These are phyloP conservation scores for Rutstroemia sp. DNA, from an alignment of 2,329 filamentous ascomycete genomes.

Conservation along the genomic window DNA sequence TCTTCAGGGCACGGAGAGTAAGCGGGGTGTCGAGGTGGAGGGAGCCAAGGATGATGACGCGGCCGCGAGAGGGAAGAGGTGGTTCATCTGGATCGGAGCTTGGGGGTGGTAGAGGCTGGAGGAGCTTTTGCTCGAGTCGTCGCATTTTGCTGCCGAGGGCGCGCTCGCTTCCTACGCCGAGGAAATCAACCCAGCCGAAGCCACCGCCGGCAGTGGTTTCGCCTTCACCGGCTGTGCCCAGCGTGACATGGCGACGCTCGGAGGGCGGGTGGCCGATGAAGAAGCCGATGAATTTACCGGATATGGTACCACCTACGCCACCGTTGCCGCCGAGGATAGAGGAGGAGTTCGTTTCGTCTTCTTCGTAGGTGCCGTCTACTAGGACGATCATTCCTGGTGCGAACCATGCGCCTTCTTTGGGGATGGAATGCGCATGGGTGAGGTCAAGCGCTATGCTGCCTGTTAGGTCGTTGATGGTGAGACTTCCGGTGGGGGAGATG, in stretches of 20 bases:
- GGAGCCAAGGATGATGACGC: slow-evolving; percentile 74
- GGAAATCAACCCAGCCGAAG: slow-evolving; percentile 96
- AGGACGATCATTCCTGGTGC: slow-evolving; percentile 93
- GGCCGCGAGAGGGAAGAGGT: slow-evolving; percentile 35
- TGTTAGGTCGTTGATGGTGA: slow-evolving; percentile 79
- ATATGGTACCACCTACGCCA: slow-evolving; percentile 82
- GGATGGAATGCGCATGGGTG: slow-evolving; percentile 71
- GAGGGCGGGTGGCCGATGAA: slow-evolving; percentile 88
- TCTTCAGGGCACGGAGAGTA: slow-evolving; percentile 73
- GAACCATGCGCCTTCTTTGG: slow-evolving; percentile 85
- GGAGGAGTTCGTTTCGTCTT: slow-evolving; percentile 68
- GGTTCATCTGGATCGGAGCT: slow-evolving; percentile 13
- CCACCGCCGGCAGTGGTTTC: slow-evolving; percentile 62
- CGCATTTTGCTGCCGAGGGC: slow-evolving; percentile 79
- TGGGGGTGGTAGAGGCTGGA: slow-evolving; percentile 33
- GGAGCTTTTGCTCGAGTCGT: slow-evolving; percentile 62
- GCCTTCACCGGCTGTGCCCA: slow-evolving; percentile 58
- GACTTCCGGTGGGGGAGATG: slow-evolving; percentile 69
- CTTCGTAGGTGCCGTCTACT: slow-evolving; percentile 92
- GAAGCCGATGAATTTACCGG: slow-evolving; percentile 85
- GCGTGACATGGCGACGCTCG: slow-evolving; percentile 71
- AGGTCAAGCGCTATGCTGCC: slow-evolving; percentile 84
- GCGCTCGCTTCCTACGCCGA: slow-evolving; percentile 84
- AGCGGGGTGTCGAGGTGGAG: slow-evolving; percentile 78
- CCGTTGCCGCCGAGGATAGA: slow-evolving; percentile 67